These are phyloP conservation scores for Neofusicoccum ribis DNA, from an alignment of 2,329 filamentous ascomycete species.

Conservation along the genomic window DNA sequence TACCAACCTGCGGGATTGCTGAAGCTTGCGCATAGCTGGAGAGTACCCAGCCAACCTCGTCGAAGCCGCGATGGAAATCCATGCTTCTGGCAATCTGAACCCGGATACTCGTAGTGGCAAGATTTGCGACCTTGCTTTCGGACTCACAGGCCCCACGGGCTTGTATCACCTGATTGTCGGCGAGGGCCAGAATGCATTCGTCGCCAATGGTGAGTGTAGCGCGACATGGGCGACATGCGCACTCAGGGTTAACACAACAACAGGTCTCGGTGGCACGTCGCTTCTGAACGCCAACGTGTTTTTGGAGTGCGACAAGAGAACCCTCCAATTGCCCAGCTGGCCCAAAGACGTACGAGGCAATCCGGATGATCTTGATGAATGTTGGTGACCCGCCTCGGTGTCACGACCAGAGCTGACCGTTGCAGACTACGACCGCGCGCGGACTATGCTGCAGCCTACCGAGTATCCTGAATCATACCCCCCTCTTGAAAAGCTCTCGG, in stretches of 20 bases:
- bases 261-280: constrained; percentile 65
- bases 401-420: too few species aligned
- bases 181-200: constrained; percentile 63
- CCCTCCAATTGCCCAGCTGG: constrained; percentile 58
- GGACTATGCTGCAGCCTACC: constrained; percentile 58
- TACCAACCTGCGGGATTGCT: not conserved
- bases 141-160: constrained; percentile 39
- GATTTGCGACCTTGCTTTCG: too few species aligned
- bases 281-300: constrained; percentile 69
- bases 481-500: constrained; percentile 56
- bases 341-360: constrained; percentile 56
- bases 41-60: constrained; percentile 57
- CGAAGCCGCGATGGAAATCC: constrained; percentile 54
- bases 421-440: constrained; percentile 56
- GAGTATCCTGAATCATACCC: constrained; percentile 61
- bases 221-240: too few species aligned
- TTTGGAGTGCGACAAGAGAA: constrained; percentile 57
- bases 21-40: constrained; percentile 41
- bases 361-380: constrained; percentile 47
- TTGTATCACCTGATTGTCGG: constrained; percentile 66
- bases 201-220: constrained; percentile 53
- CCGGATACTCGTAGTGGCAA: too few species aligned
- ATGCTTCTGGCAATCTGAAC: constrained; percentile 52
- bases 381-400: too few species aligned
- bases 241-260: too few species aligned